Percentiles rank a stretch among this genome's conserved stretches.
Conservation (phyloP, 176 grass and related monocot species). For the Miscanthus lutarioriparius region DNA sequence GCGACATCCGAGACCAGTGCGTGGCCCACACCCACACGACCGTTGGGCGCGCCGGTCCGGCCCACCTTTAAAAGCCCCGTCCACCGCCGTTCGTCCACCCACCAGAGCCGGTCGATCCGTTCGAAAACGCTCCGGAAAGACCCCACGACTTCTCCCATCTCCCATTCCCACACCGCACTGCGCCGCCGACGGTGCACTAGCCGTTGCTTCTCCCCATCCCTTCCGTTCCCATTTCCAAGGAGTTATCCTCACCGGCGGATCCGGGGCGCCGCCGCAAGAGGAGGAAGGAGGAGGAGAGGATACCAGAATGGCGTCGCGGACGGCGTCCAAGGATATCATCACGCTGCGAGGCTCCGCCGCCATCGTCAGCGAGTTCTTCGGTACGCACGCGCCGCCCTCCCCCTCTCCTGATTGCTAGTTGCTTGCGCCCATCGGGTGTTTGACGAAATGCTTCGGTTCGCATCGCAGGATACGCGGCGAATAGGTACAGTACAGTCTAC, state of each 20-base stretch:
- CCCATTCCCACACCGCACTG: neutral
- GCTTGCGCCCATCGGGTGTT: conserved; percentile 2
- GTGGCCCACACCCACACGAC: conserved; percentile 44
- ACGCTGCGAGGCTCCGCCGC: conserved; percentile 88
- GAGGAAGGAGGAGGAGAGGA: neutral
- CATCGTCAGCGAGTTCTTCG: conserved; percentile 99
- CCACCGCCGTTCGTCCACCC: neutral
- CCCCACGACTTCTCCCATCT: neutral
- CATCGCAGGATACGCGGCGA: conserved; percentile 85
- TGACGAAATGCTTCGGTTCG: conserved; percentile 35
- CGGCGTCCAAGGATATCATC: conserved; percentile 96
- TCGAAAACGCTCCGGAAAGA: conserved; percentile 30
- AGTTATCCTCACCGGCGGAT: conserved; percentile 13
- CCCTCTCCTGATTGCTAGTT: neutral
- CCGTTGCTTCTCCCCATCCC: conserved; percentile 24
- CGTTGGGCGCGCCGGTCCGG: conserved; percentile 46
- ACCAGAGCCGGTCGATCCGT: conserved; percentile 5
- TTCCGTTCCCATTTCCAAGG: conserved; percentile 4
- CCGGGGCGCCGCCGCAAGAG: conserved; percentile 8
- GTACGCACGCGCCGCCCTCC: conserved; percentile 33
- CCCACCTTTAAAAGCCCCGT: conserved; percentile 35
- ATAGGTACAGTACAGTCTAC: conserved; percentile 47
- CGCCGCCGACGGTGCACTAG: conserved; percentile 21
- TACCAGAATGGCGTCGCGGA: conserved; percentile 75
- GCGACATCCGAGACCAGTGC: conserved; percentile 6